Percentiles rank a stretch among this genome's conserved stretches.
phyloP scores from a whole-genome alignment of 2,329 filamentous ascomycete genomes.

The Coniochaeta pulveracea region DNA sequence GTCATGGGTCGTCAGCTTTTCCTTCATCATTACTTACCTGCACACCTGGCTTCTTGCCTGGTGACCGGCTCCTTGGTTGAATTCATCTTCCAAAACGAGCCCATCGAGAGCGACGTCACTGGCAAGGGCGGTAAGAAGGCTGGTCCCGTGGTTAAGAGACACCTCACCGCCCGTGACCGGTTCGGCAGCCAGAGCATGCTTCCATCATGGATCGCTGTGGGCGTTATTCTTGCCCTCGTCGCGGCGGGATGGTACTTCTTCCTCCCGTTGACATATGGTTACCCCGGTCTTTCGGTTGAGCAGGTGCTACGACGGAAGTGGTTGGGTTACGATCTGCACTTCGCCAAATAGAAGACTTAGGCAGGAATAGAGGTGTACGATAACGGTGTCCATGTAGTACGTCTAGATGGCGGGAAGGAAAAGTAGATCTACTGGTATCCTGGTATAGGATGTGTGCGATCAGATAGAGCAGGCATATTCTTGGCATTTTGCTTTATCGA shows the following conservation, averaged over 20 bases:
- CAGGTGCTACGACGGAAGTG: conserved; percentile 80
- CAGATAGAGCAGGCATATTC: no score
- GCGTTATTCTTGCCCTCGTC: conserved; percentile 55
- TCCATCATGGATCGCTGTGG: conserved; percentile 67
- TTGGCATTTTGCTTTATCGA: no score
- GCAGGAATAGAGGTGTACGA: not conserved
- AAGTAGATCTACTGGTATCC: no score
- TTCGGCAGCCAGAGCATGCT: conserved; percentile 68
- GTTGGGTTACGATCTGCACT: conserved; percentile 95
- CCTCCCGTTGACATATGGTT: conserved; percentile 89
- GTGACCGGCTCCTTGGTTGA: conserved; percentile 87
- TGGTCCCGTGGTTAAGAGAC: conserved; percentile 34
- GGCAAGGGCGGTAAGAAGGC: conserved; percentile 42
- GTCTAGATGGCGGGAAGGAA: no score
- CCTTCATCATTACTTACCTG: conserved; percentile 93
- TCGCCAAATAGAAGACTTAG: conserved; percentile 65
- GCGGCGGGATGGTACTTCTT: conserved; percentile 85
- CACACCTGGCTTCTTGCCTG: conserved; percentile 80
- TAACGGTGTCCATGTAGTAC: no score
- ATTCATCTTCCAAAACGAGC: conserved; percentile 90
- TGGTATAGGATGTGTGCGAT: no score
- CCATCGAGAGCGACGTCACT: conserved; percentile 44
- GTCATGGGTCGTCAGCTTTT: conserved; percentile 98
- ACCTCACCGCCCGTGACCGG: conserved; percentile 70
- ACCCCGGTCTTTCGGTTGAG: conserved; percentile 71